Evolutionary conservation across 352 stramenopile genomes (phyloP).

Genomic region (Phytophthora macrochlamydospora): DNA sequence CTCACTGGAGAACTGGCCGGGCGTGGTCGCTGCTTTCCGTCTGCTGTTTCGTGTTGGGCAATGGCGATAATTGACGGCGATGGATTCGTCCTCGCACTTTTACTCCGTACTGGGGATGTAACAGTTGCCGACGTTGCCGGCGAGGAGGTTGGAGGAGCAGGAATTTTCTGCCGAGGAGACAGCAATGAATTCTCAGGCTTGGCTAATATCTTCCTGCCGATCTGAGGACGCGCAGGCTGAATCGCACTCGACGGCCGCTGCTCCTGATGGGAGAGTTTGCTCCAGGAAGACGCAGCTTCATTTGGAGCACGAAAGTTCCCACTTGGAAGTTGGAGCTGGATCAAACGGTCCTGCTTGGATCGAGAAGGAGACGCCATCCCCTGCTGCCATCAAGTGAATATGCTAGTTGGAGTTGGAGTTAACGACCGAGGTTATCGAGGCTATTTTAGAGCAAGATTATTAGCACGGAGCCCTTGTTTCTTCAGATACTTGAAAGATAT

Average conservation of each 20-base stretch:
- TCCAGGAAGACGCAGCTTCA: slow-evolving; percentile 39
- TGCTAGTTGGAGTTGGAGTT: too few relatives aligned
- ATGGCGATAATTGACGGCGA: slow-evolving; percentile 4
- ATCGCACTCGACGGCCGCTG: slow-evolving; percentile 15
- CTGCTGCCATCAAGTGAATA: too few relatives aligned
- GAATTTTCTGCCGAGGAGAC: slow-evolving; percentile 26
- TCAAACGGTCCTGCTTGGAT: background rate
- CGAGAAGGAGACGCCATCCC: slow-evolving; percentile 8
- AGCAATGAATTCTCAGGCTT: slow-evolving; percentile 15
- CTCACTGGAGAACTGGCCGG: slow-evolving; percentile 18
- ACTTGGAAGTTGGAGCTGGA: slow-evolving; percentile 43
- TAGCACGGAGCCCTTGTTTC: too few relatives aligned
- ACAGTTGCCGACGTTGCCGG: slow-evolving; percentile 2
- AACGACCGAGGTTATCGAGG: too few relatives aligned
- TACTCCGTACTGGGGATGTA: slow-evolving; percentile 26
- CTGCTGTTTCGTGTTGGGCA: background rate
- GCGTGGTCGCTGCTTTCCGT: slow-evolving; percentile 3
- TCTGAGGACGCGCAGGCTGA: slow-evolving; percentile 21
- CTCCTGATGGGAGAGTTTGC: slow-evolving; percentile 35
- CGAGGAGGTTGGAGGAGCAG: slow-evolving; percentile 2
- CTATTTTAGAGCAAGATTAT: too few relatives aligned
- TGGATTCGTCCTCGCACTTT: slow-evolving; percentile 20
- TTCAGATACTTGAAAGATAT: too few relatives aligned
- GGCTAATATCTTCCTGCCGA: slow-evolving; percentile 1
- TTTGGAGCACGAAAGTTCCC: slow-evolving; percentile 29